Base-by-base conservation (phyloP, 1,284 basidiomycete species). In the Mycosarcoma mackinlayi region DNA sequence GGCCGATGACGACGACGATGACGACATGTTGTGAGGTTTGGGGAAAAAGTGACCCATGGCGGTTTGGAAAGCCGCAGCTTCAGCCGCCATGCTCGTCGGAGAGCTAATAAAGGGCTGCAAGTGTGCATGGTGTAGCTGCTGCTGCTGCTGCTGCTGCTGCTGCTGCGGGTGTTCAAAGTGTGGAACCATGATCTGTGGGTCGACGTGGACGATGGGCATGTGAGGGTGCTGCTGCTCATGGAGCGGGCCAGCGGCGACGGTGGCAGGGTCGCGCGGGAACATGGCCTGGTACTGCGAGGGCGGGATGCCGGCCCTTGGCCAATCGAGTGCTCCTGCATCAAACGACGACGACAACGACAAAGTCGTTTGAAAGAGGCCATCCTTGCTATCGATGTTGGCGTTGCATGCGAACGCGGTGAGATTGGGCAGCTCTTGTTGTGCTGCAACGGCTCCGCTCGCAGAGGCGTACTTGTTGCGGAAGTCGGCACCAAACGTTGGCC, bases 1-100 rank as follows among this genome's bases (percentile, higher is more conserved):
- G 2, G 18, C 28, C 6, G 48, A 45, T 1, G 52, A 53, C 3
- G 62, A 62, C 10, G 52, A 46, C 1, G 52, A 50, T 11, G 60
- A 51, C 1, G 59, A 35, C 13, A 50, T 50, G 6, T 39, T 28
- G 11, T 54, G 30, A 30, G 31, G n/a, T n/a, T 66, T 66, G 37
- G 67, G 67, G 57, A 64, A 61, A 31, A 70, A 70, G 48, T 70
- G 67, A n/a, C 56, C 60, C 67, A 70, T 64, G 23, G 67, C 67
- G 8, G 56, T 30, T 18, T 64, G 53, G 38, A 70, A 70, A 2
- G 53, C 61, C 0, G 53, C 50, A 1, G 57, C 53, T 33, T 70
- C 67, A 19, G 60, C 51, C 3, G 61, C 53, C 33, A 62, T 57
- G 41, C 41, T 46, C 9, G 41, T 44, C 13, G 49, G 60, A 7